A percentile compares a stretch with the other conserved stretches of the same genome.
phyloP scores from a whole-genome alignment of 768 basidiomycete genomes.

The Lactarius hatsudake region DNA sequence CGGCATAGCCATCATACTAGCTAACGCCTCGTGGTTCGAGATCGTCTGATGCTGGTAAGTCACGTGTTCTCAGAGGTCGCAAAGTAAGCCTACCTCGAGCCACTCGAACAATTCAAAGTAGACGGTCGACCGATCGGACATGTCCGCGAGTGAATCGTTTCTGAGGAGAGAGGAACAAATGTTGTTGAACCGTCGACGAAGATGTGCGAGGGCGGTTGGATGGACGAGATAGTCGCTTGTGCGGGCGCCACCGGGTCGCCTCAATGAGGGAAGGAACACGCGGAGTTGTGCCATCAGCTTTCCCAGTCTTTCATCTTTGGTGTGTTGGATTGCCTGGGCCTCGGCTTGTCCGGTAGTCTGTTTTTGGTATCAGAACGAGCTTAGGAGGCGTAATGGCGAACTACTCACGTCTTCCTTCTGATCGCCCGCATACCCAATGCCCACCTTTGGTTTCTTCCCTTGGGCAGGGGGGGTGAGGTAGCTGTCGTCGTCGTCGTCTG shows the following conservation, averaged over 20 bases:
- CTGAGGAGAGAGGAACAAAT: slow-evolving; percentile 81
- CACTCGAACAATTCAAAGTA: slow-evolving; percentile 91
- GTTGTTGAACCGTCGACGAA: slow-evolving; percentile 86
- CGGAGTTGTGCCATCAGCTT: slow-evolving; percentile 67
- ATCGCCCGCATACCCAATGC: slow-evolving; percentile 85
- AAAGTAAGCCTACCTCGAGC: slow-evolving; percentile 64
- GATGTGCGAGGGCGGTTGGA: slow-evolving; percentile 87
- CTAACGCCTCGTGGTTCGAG: slow-evolving; percentile 88
- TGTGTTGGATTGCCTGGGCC: slow-evolving; percentile 67
- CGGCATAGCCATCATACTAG: slow-evolving; percentile 96
- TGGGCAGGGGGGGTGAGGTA: slow-evolving; percentile 42
- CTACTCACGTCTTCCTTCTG: slow-evolving; percentile 77
- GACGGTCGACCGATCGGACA: slow-evolving; percentile 81
- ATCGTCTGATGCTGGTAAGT: slow-evolving; percentile 61
- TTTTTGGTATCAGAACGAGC: slow-evolving; percentile 5
- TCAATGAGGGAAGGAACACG: slow-evolving; percentile 79
- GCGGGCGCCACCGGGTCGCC: slow-evolving; percentile 69
- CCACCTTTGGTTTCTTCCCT: slow-evolving; percentile 71
- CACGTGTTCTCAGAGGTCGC: not conserved
- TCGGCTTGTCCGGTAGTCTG: slow-evolving; percentile 80
- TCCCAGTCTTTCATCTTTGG: slow-evolving; percentile 73
- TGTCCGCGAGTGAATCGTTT: slow-evolving; percentile 91
- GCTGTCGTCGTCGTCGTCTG: slow-evolving; percentile 53
- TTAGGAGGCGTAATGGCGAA: slow-evolving; percentile 5
- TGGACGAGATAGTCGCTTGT: slow-evolving; percentile 91